Base-by-base conservation (phyloP, 2,329 filamentous ascomycete species). In the Aspergillus vadensis region DNA sequence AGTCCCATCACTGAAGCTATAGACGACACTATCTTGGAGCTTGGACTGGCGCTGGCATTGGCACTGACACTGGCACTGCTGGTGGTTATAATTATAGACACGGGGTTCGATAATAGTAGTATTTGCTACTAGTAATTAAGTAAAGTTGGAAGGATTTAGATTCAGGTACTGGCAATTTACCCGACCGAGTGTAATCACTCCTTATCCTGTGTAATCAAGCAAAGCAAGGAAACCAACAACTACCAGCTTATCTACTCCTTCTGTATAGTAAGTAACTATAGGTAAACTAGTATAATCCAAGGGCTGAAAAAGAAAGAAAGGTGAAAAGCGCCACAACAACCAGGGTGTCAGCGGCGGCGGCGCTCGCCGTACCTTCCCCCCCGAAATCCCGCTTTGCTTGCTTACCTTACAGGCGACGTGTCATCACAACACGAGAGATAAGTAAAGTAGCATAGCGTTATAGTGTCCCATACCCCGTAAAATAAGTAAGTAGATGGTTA, bases 371-470 rank as follows among this genome's bases (percentile, higher is more conserved):
- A 62, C 60, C 60, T 62, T 62, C 60, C 53, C 39, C 54, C 25
- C 7, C 7, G n/a, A 44, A 30, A 44, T 51, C 32, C 51, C 36
- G 32, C 51, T 36, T 19, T 19, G 38, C 30, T 57, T 62, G 32
- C 51, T 36, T 19, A 12, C 30, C 30, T 57, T 62, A 59, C 44
- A 57, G 61, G 59, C 64, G 60, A 65, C 65, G 66, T 68, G 66
- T 65, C 65, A 65, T 67, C 53, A 52, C 49, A 39, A 36, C 32
- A 36, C 32, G 32, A 36, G 32, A 36, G 12, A 12, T 32, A 10
- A 32, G 10, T 12, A 12, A 36, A 36, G 32, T 36, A 36, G 32
- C 32, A 36, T 36, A 36, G 32, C 12, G 32, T 36, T 14, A 12
- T 15, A 36, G 32, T 2, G 32, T 36, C 10, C 32, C 25, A 27